Evolutionary conservation across 1,284 basidiomycete species (phyloP).

Genomic region (Puccinia coronata): DNA sequence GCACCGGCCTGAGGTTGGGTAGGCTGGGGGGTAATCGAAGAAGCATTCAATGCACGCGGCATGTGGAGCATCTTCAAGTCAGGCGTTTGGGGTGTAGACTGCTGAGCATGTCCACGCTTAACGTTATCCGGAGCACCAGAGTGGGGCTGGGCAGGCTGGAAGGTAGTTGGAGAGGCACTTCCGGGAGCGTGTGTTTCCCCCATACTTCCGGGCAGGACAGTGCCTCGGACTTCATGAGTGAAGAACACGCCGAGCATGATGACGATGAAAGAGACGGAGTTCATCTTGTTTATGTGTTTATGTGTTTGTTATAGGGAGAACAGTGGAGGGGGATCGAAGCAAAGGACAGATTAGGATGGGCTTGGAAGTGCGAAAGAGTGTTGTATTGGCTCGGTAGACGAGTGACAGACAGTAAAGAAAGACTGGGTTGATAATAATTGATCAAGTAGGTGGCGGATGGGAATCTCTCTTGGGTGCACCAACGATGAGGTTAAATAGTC

Average conservation of each 20-base stretch:
- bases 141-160: too few relatives aligned
- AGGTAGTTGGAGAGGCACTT: not conserved
- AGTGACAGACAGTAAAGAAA: constrained; percentile 1
- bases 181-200: not conserved
- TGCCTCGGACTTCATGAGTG: not conserved
- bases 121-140: too few relatives aligned
- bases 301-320: not conserved
- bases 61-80: too few relatives aligned
- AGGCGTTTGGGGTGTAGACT: too few relatives aligned
- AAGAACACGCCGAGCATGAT: not conserved
- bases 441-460: not conserved
- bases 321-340: not conserved
- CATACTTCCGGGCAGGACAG: not conserved
- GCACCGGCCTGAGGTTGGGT: too few relatives aligned
- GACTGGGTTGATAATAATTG: constrained; percentile 10
- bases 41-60: too few relatives aligned
- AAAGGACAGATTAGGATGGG: constrained; percentile 7
- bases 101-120: too few relatives aligned
- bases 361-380: not conserved
- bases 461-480: not conserved
- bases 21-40: too few relatives aligned
- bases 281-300: not conserved
- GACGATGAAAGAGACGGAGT: not conserved
- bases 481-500: not conserved
- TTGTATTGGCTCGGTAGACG: not conserved